Conservation (phyloP, 2,329 filamentous ascomycete species). For the Chrysosporium queenslandicum region DNA sequence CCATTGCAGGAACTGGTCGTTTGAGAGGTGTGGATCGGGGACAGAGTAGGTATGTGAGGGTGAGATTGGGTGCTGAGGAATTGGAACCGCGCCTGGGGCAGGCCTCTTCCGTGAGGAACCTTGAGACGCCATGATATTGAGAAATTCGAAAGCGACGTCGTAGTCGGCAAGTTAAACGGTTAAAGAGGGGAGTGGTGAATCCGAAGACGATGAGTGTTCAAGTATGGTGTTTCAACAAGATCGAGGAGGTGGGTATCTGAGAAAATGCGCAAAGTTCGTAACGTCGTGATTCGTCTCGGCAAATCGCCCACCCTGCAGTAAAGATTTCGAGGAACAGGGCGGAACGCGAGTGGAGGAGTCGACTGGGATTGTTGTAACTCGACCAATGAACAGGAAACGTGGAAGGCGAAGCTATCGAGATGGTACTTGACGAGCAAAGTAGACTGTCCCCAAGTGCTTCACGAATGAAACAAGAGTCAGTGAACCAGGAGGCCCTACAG, state of each 20-base stretch:
- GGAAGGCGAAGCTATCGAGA: too few relatives aligned
- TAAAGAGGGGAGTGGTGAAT: neutral
- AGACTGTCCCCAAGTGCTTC: too few relatives aligned
- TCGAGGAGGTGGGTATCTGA: neutral
- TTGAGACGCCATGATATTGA: slow-evolving; percentile 31
- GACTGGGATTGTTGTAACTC: neutral
- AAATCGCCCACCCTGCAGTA: neutral
- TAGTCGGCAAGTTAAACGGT: neutral
- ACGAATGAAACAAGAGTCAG: neutral
- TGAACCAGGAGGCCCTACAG: neutral
- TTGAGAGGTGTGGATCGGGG: slow-evolving; percentile 35
- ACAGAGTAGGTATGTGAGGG: slow-evolving; percentile 40
- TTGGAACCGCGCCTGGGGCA: slow-evolving; percentile 61
- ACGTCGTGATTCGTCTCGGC: slow-evolving; percentile 4
- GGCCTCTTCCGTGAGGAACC: slow-evolving; percentile 55
- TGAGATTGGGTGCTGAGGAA: slow-evolving; percentile 46
- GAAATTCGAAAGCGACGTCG: neutral
- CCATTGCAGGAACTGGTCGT: slow-evolving; percentile 48
- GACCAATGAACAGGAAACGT: neutral
- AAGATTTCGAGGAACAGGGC: neutral
- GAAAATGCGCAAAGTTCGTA: slow-evolving; percentile 4
- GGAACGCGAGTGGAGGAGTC: neutral
- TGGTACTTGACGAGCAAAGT: too few relatives aligned
- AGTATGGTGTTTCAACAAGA: neutral
- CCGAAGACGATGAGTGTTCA: neutral